Evolutionary conservation across 306 rosid species (phyloP), one percentile per base, ranked within the genome.

Genomic region (Sechiopsis laciniata): DNA sequence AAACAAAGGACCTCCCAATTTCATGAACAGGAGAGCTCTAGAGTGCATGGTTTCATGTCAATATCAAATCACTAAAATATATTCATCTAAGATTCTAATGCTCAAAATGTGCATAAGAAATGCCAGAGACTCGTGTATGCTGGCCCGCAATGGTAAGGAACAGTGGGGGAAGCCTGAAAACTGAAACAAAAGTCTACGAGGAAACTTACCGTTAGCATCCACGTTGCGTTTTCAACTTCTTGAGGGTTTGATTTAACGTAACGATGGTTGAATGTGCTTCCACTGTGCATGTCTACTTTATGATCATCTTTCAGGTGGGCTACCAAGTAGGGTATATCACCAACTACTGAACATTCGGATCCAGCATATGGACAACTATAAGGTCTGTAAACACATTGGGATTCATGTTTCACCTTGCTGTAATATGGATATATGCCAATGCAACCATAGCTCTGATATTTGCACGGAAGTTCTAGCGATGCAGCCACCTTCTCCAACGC

Each of bases 401-500:
- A 92, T 82, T 92, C 97, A 70, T 92, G 97, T 74, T 92, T 90
- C 76, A 84, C 83, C 84, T 92, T 92, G 91, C 95, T 88, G 80
- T 92, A 92, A 80, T 92, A 92, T 10, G 97, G 97, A 82, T 85
- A 90, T 78, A 92, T 87, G 74, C 92, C 97, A 1, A 40, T 24
- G 77, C 97, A 92, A 71, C 97, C 97, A 72, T 82, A 92, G 65
- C 58, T 84, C 80, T 88, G 88, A 78, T 85, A 92, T 90, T 88
- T 92, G 82, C 97, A 92, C 2, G 97, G 96, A 72, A 92, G 97
- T 60, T 88, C 96, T 73, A 92, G 82, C 61, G 97, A 90, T 16
- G 96, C 96, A 60, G 97, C 97, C 81, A 92, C 95, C 81, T 92
- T 90, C 82, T 92, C 97, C 80, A 92, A 79, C 22, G 97, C 97